Percentiles rank a stretch among this genome's conserved stretches.
Conservation (phyloP, 148 eudicot genomes). For the Vaccinium macrocarpon region DNA sequence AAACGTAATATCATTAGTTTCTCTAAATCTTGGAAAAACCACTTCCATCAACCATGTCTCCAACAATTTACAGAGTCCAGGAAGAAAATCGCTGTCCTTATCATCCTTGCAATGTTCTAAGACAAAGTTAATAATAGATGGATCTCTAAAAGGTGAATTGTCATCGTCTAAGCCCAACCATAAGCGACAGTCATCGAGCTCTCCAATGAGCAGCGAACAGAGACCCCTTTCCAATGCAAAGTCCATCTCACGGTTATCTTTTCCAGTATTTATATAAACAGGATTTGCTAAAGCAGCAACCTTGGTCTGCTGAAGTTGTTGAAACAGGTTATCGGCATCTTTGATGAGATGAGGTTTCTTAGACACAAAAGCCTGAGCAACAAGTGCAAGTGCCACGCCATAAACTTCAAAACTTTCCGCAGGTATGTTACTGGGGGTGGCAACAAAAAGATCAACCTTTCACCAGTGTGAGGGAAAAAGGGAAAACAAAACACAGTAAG, state of each 20-base stretch:
- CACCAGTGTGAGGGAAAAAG: slow-evolving; percentile 6
- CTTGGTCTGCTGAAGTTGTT: slow-evolving; percentile 88
- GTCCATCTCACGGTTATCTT: slow-evolving; percentile 65
- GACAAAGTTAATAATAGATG: slow-evolving; percentile 69
- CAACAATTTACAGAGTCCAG: slow-evolving; percentile 88
- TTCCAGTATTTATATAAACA: slow-evolving; percentile 32
- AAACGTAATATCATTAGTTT: slow-evolving; percentile 60
- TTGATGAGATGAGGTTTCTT: slow-evolving; percentile 87
- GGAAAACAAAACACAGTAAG: neutral
- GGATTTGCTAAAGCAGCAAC: slow-evolving; percentile 49
- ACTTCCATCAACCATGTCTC: slow-evolving; percentile 99
- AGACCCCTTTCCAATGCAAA: slow-evolving; percentile 95
- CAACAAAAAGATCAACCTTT: slow-evolving; percentile 84
- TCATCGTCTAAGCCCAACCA: slow-evolving; percentile 90
- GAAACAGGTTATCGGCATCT: slow-evolving; percentile 91
- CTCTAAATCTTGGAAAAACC: slow-evolving; percentile 92
- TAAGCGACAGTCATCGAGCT: slow-evolving; percentile 83
- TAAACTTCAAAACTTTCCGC: slow-evolving; percentile 95
- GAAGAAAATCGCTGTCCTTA: slow-evolving; percentile 71
- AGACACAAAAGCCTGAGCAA: slow-evolving; percentile 79
- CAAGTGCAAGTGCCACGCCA: slow-evolving; percentile 94
- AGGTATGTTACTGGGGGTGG: slow-evolving; percentile 89
- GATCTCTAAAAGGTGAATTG: slow-evolving; percentile 73
- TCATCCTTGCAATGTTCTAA: slow-evolving; percentile 73
- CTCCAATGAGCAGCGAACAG: slow-evolving; percentile 94